Base-by-base conservation (phyloP, 2,329 filamentous ascomycete species). In the Hymenoscyphus scutula region DNA sequence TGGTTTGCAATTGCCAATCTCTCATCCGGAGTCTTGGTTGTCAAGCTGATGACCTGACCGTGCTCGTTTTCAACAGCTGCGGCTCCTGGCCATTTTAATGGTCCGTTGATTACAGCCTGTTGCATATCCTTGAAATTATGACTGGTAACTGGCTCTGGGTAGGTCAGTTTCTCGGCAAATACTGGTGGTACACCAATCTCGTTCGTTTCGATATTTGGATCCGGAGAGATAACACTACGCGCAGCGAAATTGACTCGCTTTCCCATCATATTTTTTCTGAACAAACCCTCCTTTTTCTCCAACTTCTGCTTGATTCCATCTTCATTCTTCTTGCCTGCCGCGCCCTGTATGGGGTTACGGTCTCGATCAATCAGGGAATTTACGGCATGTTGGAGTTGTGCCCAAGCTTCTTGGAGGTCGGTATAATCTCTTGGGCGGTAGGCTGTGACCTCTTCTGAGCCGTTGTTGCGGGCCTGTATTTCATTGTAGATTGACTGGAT, bases 221-320 rank as follows among this genome's bases (percentile, higher is more conserved):
- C 95, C 0, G 95, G 95, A 10, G 94, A 98, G 70, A 99, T 99
- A 75, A 99, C 95, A 83, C 91, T 96, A 75, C 95, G 89, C 41
- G 95, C 95, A 57, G 95, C 95, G 75, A 95, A 98, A 76, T 99
- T 98, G 78, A 99, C 95, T 81, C 95, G 92, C 82, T 99, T 99
- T 65, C 95, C 95, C 95, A 99, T 99, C 95, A 99, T 98, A 77
- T 99, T 97, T 81, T 97, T 98, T 71, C 95, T 85, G 81, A 99
- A 99, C 32, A 99, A 82, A 68, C 95, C 95, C 74, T 99, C 96
- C 78, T 99, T 99, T 82, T 99, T 99, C 78, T 99, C 95, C 30
- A 99, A 83, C 74, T 93, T 90, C 74, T 99, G 95, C 78, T 99
- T 99, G 78, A 99, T 96, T 70, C 96, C 95, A 67, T 97, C 93